Evolutionary conservation across 805 yeast genomes (phyloP).

Genomic region (Schwanniomyces yamadae): DNA sequence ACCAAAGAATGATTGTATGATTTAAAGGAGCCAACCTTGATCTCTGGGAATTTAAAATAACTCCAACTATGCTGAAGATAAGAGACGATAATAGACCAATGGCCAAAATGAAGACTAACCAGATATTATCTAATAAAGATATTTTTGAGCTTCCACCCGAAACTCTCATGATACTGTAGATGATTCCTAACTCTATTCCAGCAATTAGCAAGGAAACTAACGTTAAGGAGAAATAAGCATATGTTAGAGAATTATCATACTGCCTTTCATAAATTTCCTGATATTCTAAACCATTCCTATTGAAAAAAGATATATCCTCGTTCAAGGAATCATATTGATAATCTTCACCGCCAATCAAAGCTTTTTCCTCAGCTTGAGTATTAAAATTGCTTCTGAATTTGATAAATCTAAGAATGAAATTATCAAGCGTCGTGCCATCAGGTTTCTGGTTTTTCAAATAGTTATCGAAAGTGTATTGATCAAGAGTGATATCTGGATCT

Average conservation of each 20-base stretch:
- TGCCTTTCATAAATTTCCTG: slow-evolving; percentile 29
- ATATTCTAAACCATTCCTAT: slow-evolving; percentile 18
- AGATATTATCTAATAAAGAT: slow-evolving; percentile 27
- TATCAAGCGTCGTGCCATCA: slow-evolving; percentile 11
- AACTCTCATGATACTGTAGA: slow-evolving; percentile 28
- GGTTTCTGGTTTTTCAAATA: background rate
- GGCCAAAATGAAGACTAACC: slow-evolving; percentile 29
- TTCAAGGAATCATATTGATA: slow-evolving; percentile 33
- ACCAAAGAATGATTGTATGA: slow-evolving; percentile 15
- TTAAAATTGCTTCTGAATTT: slow-evolving; percentile 8
- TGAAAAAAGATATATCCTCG: slow-evolving; percentile 29
- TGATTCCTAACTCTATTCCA: slow-evolving; percentile 40
- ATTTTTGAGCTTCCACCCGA: slow-evolving; percentile 24
- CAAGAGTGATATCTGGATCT: background rate
- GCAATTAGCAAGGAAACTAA: slow-evolving; percentile 36
- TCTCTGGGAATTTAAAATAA: slow-evolving; percentile 33
- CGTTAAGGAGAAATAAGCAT: slow-evolving; percentile 35
- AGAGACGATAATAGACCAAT: slow-evolving; percentile 34
- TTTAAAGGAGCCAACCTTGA: slow-evolving; percentile 24
- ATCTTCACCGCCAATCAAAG: slow-evolving; percentile 8
- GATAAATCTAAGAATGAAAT: slow-evolving; percentile 14
- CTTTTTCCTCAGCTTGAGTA: slow-evolving; percentile 6
- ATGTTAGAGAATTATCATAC: slow-evolving; percentile 37
- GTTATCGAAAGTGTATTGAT: background rate
- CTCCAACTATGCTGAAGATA: slow-evolving; percentile 33